Evolutionary conservation across 2,329 filamentous ascomycete species (phyloP).

Genomic region (Trichoderma sp.): DNA sequence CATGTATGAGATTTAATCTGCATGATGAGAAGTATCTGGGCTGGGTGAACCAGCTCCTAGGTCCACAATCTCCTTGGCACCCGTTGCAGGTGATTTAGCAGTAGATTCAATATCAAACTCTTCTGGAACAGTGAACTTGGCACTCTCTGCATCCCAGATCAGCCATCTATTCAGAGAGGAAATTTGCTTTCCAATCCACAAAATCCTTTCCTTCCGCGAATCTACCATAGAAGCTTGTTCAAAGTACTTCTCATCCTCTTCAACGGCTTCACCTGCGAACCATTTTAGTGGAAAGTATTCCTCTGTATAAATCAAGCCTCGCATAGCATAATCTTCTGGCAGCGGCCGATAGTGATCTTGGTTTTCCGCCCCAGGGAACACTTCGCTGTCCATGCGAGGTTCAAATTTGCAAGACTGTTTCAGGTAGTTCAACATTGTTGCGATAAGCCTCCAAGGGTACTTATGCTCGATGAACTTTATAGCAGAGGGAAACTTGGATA

Average conservation of each 20-base stretch:
- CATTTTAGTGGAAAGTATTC: conserved; percentile 62
- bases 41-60: neutral
- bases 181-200: conserved; percentile 60
- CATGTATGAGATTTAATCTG: neutral
- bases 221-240: conserved; percentile 63
- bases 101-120: conserved; percentile 45
- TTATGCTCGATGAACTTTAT: conserved; percentile 49
- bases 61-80: conserved; percentile 2
- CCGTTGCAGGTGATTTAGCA: neutral
- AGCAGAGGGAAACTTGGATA: conserved; percentile 48
- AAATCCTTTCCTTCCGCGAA: conserved; percentile 60
- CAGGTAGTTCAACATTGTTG: conserved; percentile 45
- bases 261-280: conserved; percentile 61
- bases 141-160: conserved; percentile 45
- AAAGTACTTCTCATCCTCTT: conserved; percentile 70
- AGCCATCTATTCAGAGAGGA: conserved; percentile 50
- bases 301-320: conserved; percentile 64
- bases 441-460: conserved; percentile 57
- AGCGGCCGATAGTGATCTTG: conserved; percentile 57
- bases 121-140: conserved; percentile 46
- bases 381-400: conserved; percentile 45
- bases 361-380: conserved; percentile 54
- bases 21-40: neutral
- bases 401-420: conserved; percentile 37
- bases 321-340: conserved; percentile 70